Evolutionary conservation across 1,284 basidiomycete genomes (phyloP).

Genomic region (Microbotryum lychnidis-dioicae): DNA sequence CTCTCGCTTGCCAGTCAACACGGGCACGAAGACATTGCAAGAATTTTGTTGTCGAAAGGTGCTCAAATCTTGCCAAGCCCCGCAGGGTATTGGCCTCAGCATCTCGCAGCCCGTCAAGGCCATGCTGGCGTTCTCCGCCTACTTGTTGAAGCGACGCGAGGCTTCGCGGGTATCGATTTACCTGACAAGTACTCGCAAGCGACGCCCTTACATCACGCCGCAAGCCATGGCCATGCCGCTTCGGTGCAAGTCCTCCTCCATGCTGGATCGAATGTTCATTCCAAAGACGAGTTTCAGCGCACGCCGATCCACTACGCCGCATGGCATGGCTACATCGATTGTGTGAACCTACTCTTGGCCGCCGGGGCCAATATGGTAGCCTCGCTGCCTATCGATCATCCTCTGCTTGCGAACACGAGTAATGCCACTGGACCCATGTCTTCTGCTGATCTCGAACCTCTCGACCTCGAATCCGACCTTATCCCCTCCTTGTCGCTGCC

Average conservation of each 20-base stretch:
- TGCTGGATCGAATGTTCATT: constrained; percentile 65
- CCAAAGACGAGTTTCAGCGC: constrained; percentile 76
- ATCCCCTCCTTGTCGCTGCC: constrained; percentile 92
- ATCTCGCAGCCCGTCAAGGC: constrained; percentile 94
- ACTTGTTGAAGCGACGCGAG: constrained; percentile 57
- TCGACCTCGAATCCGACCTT: constrained; percentile 54
- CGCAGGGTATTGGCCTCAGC: constrained; percentile 92
- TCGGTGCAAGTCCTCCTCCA: constrained; percentile 72
- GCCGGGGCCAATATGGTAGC: constrained; percentile 41
- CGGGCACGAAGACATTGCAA: constrained; percentile 77
- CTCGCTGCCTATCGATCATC: background rate
- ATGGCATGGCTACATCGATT: constrained; percentile 88
- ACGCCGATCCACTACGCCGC: constrained; percentile 89
- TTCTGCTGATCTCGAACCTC: constrained; percentile 27
- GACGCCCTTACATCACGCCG: constrained; percentile 95
- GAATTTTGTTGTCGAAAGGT: constrained; percentile 65
- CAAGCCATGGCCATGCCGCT: constrained; percentile 70
- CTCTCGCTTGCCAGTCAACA: constrained; percentile 83
- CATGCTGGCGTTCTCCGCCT: constrained; percentile 73
- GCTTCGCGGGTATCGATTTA: constrained; percentile 56
- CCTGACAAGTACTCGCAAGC: constrained; percentile 96
- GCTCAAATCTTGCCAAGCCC: constrained; percentile 76
- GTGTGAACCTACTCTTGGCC: constrained; percentile 63
- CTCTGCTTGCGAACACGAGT: background rate
- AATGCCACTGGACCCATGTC: constrained; percentile 19